These are phyloP conservation scores for Tuber microsphaerosporum DNA, from an alignment of 495 filamentous ascomycete species.

Conservation along the genomic window DNA sequence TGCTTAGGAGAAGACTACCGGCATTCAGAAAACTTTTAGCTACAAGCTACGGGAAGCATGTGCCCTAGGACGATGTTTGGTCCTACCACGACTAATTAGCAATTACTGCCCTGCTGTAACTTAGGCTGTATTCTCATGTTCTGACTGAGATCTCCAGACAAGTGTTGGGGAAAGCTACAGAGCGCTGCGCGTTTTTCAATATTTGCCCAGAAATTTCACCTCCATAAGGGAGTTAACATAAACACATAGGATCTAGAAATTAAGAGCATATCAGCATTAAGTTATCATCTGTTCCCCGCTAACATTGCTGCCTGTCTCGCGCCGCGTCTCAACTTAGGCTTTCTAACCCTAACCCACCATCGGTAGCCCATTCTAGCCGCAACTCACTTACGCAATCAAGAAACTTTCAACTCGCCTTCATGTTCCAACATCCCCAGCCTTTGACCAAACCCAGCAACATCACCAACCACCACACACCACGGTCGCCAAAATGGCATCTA, in stretches of 20 bases:
- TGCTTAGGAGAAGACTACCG: background rate
- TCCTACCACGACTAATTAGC: no score
- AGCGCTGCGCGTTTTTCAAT: background rate
- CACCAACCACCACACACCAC: background rate
- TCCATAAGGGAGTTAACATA: background rate
- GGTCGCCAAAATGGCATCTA: slow-evolving; percentile 42
- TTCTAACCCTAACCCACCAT: background rate
- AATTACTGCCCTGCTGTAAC: no score
- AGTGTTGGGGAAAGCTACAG: no score
- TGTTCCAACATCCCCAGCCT: background rate
- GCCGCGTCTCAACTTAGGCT: background rate
- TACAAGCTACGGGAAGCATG: background rate
- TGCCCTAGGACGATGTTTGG: background rate
- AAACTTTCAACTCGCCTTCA: background rate
- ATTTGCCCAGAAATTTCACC: background rate
- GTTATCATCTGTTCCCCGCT: background rate
- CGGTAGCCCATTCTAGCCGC: background rate
- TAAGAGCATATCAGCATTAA: background rate
- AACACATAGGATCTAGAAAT: background rate
- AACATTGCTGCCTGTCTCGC: background rate
- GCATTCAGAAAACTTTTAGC: background rate
- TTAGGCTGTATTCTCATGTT: no score
- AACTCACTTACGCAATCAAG: background rate
- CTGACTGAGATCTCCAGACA: no score
- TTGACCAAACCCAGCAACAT: background rate